Evolutionary conservation across 192 early-diverging fungal species (phyloP).

Genomic region (Phlyctochytrium bullatum): DNA sequence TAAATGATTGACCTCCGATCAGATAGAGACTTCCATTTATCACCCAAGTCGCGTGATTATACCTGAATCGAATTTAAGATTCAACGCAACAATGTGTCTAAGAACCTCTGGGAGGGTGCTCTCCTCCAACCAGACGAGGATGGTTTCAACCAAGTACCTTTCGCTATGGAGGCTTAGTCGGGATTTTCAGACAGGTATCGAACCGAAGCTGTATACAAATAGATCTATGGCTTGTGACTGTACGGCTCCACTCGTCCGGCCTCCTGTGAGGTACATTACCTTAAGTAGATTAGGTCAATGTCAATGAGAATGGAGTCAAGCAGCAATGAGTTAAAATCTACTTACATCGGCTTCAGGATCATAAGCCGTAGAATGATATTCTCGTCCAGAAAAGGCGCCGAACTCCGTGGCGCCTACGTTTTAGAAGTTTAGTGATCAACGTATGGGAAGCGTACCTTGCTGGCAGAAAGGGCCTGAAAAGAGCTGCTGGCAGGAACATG

Average conservation of each 20-base stretch:
- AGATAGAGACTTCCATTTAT: slow-evolving; percentile 22
- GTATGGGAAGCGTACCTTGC: slow-evolving; percentile 13
- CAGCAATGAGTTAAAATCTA: not conserved
- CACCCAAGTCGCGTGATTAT: slow-evolving; percentile 26
- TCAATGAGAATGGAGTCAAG: no score
- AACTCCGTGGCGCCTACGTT: slow-evolving; percentile 11
- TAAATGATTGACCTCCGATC: slow-evolving; percentile 22
- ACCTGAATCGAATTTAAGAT: no score
- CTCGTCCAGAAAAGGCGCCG: slow-evolving; percentile 17
- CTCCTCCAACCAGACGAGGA: not conserved
- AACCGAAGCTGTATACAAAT: not conserved
- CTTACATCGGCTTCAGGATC: slow-evolving; percentile 23
- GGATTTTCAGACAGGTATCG: no score
- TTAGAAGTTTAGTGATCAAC: not conserved
- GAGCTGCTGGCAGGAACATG: slow-evolving; percentile 20
- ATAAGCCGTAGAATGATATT: slow-evolving; percentile 30
- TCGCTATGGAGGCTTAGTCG: not conserved
- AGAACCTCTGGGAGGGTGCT: not conserved
- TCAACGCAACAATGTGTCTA: no score
- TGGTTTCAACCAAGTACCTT: not conserved
- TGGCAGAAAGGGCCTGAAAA: slow-evolving; percentile 29
- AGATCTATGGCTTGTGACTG: not conserved
- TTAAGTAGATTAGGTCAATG: no score
- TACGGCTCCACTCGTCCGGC: not conserved
- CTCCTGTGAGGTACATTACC: not conserved